Conservation (phyloP, 2,329 filamentous ascomycete genomes). For the Ceratocystis diversiconidia region DNA sequence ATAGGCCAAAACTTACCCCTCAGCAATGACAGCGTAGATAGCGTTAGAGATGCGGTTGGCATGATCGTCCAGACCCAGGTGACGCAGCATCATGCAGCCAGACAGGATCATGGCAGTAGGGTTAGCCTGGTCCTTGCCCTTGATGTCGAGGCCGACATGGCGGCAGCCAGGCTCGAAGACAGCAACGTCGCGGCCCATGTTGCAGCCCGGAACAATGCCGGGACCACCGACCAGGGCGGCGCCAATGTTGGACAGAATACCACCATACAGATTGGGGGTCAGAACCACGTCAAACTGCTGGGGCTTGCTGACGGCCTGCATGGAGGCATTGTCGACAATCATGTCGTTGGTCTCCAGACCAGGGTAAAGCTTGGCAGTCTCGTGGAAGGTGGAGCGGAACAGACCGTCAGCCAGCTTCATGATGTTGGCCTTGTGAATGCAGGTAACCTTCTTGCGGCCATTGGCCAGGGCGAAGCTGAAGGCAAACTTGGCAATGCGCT, state of each 20-base stretch:
- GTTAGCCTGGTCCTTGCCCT: constrained; percentile 99
- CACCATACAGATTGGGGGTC: constrained; percentile 98
- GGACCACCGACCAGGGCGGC: constrained; percentile 93
- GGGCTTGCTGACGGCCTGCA: constrained; percentile 92
- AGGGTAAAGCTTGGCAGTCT: constrained; percentile 85
- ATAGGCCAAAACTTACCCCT: constrained; percentile 52
- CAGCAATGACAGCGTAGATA: constrained; percentile 62
- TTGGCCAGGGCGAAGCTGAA: constrained; percentile 97
- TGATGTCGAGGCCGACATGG: constrained; percentile 98
- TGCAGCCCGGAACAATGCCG: constrained; percentile 94
- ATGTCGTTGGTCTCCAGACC: constrained; percentile 95
- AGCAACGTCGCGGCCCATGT: constrained; percentile 97
- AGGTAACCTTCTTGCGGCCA: constrained; percentile 98
- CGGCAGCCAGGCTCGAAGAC: constrained; percentile 98
- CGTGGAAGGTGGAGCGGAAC: constrained; percentile 95
- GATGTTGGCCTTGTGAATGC: constrained; percentile 99
- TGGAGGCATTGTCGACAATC: constrained; percentile 99
- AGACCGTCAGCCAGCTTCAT: constrained; percentile 99
- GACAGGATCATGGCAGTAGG: constrained; percentile 91
- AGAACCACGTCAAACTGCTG: constrained; percentile 99
- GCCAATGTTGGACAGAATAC: constrained; percentile 97
- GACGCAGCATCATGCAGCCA: constrained; percentile 90
- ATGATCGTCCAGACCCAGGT: constrained; percentile 93
- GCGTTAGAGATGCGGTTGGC: constrained; percentile 95
- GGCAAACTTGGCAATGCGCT: constrained; percentile 98